Evolutionary conservation across 306 rosid species (phyloP).

Genomic region (Malus orientalis): DNA sequence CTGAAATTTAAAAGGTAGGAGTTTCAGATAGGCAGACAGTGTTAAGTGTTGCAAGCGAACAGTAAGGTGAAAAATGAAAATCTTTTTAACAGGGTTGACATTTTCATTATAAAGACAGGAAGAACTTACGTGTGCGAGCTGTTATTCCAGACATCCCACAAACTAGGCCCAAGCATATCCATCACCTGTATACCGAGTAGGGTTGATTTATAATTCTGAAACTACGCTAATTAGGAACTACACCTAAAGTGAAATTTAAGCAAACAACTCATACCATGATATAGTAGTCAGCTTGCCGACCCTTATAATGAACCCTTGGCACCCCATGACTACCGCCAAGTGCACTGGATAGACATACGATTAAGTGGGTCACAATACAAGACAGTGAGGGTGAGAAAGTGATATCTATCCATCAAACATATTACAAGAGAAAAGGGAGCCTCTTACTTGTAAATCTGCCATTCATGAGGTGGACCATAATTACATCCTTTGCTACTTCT

Average conservation of each 20-base stretch:
- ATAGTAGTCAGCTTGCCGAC: slow-evolving; percentile 45
- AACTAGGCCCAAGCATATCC: slow-evolving; percentile 52
- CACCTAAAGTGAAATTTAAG: neutral
- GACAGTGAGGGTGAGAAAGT: neutral
- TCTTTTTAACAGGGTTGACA: neutral
- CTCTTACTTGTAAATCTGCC: slow-evolving; percentile 91
- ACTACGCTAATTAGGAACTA: neutral
- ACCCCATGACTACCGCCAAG: slow-evolving; percentile 53
- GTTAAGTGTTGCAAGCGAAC: neutral
- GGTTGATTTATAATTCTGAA: neutral
- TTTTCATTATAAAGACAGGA: neutral
- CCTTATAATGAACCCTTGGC: slow-evolving; percentile 43
- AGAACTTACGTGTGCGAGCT: slow-evolving; percentile 37
- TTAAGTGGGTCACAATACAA: neutral
- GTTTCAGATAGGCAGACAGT: neutral
- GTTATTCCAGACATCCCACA: slow-evolving; percentile 53
- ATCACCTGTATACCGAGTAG: slow-evolving; percentile 25
- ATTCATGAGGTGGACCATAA: slow-evolving; percentile 84
- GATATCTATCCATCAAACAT: neutral
- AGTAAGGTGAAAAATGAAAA: neutral
- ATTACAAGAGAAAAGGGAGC: neutral
- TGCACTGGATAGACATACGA: slow-evolving; percentile 16
- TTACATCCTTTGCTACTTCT: slow-evolving; percentile 91
- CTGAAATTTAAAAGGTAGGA: slow-evolving; percentile 18
- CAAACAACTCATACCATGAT: slow-evolving; percentile 28